Evolutionary conservation across 176 grass and related monocot species (phyloP), one percentile per base, ranked within the genome.

Genomic region (Phoenix dactylifera): DNA sequence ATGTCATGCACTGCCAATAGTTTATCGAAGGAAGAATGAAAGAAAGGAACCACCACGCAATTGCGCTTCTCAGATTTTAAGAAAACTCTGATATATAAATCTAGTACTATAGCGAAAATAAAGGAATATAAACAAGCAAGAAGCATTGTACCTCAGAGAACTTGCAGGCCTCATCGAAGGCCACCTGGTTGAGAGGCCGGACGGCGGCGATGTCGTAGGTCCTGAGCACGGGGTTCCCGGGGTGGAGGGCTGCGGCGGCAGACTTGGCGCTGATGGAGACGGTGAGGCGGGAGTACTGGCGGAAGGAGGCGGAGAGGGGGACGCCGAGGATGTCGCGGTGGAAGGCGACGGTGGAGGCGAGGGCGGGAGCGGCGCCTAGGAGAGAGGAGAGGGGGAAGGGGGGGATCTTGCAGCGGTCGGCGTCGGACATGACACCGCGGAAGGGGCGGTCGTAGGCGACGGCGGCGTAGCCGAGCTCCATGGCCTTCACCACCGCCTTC

Each of bases 81-180:
- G 32, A 39, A 39, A 39, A 39, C 32, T 1, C 32, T 39, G 54
- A 55, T 18, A 22, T 5, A 28, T 4, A 28, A 30, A 30, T 30
- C 28, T 30, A 6, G 28, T 6, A 30, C 5, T 30, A 6, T 30
- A 56, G 12, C 2, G 14, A 10, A 56, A 56, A 4, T 22, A 23
- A 20, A 14, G 54, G 19, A 62, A 60, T 5, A 26, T 58, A 44
- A 18, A 3, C 7, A 25, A 51, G 2, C n/a, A 52, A 25, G 2
- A 24, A 30, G 6, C 7, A 28, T n/a, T 22, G 15, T 18, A 81
- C 69, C 80, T 69, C 51, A 16, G 80, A 68, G 57, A 54, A 77
- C 19, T 64, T 72, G 68, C 86, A 95, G 51, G 82, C 86, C 62
- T 95, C 72, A 15, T 95, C 83, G 65, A 95, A 86, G 6, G 86